phyloP scores from a whole-genome alignment of 75 land plant species.

The Cupressus sempervirens region DNA sequence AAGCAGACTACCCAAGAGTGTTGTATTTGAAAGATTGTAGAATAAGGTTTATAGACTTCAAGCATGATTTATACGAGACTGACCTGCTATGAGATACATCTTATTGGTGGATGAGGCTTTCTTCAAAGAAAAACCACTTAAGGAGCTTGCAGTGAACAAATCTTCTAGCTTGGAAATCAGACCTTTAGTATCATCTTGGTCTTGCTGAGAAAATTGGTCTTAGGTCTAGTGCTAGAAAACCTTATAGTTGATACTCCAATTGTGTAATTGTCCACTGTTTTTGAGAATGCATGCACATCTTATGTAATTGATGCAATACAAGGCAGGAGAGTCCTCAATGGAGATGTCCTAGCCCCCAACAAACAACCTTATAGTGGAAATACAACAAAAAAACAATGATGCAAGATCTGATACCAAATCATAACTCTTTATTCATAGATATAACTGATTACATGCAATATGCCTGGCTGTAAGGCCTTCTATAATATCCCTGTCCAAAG shows the following conservation, averaged over 20 bases:
- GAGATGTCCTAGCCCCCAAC: no score
- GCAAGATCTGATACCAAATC: no score
- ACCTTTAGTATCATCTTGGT: not conserved
- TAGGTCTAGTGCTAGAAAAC: not conserved
- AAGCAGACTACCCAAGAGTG: not conserved
- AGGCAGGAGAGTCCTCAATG: no score
- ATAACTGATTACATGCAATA: no score
- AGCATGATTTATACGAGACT: not conserved
- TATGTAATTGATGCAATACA: not conserved
- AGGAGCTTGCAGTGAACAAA: not conserved
- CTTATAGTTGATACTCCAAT: not conserved
- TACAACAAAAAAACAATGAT: no score
- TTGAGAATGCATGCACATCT: slow-evolving; percentile 1
- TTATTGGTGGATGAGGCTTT: not conserved
- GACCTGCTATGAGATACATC: not conserved
- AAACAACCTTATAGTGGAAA: no score
- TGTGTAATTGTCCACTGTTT: not conserved
- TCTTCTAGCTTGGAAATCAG: not conserved
- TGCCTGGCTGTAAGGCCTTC: no score
- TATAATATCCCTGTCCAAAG: no score
- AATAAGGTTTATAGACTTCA: not conserved
- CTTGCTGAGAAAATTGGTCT: not conserved
- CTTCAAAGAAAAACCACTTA: not conserved
- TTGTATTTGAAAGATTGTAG: not conserved
- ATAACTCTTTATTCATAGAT: no score